phyloP scores from a whole-genome alignment of 768 basidiomycete genomes.

The Podaxis sp. region DNA sequence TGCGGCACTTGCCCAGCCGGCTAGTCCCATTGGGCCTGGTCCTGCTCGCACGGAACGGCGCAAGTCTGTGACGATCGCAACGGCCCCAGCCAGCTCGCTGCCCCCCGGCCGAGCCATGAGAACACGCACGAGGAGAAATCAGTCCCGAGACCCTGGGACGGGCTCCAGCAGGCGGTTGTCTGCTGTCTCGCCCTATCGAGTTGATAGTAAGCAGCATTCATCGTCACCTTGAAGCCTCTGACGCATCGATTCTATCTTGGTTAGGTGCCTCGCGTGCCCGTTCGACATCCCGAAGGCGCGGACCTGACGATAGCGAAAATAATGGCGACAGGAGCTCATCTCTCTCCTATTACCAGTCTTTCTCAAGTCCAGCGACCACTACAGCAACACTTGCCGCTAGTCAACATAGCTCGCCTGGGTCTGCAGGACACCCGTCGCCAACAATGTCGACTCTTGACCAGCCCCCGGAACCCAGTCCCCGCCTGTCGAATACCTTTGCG shows the following conservation, averaged over 20 bases:
- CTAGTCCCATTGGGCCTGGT: conserved; percentile 18
- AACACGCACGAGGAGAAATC: conserved; percentile 51
- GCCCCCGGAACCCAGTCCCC: conserved; percentile 51
- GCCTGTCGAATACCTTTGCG: conserved; percentile 42
- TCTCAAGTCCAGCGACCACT: conserved; percentile 50
- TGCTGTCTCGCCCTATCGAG: conserved; percentile 62
- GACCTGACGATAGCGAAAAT: conserved; percentile 59
- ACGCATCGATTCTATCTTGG: conserved; percentile 6
- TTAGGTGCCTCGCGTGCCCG: conserved; percentile 62
- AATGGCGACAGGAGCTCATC: conserved; percentile 40
- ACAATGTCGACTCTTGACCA: conserved; percentile 49
- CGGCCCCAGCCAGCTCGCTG: conserved; percentile 32
- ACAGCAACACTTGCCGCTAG: conserved; percentile 37
- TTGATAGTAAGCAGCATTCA: conserved; percentile 50
- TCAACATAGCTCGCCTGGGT: conserved; percentile 75
- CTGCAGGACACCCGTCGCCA: conserved; percentile 70
- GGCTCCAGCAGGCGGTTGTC: conserved; percentile 50
- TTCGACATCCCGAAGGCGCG: conserved; percentile 74
- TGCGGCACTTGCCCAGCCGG: conserved; percentile 20
- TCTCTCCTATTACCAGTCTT: conserved; percentile 49
- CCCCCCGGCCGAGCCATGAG: conserved; percentile 44
- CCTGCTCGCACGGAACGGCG: conserved; percentile 48
- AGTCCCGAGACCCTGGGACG: conserved; percentile 55
- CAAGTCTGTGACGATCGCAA: conserved; percentile 53
- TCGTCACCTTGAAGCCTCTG: background rate